Conservation (phyloP, 2,329 filamentous ascomycete species). For the Hymenoscyphus occultus region DNA sequence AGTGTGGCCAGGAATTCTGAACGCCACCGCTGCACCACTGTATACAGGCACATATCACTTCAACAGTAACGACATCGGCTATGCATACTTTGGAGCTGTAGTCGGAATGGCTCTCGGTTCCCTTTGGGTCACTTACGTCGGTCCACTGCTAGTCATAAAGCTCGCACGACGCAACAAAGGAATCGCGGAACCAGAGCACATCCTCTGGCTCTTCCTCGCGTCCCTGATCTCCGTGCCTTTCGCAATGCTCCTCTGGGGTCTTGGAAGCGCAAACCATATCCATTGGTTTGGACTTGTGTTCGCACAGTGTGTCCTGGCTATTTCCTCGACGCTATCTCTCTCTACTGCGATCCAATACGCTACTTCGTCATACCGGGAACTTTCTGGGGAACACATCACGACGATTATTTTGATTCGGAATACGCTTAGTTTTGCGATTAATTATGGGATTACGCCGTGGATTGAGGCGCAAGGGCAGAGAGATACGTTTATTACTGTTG, state of each 20-base stretch:
- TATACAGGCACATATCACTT: conserved; percentile 37
- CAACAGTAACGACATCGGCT: conserved; percentile 33
- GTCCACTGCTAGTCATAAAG: conserved; percentile 23
- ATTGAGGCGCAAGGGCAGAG: conserved; percentile 40
- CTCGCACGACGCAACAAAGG: conserved; percentile 43
- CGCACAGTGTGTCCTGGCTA: conserved; percentile 43
- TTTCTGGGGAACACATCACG: conserved; percentile 47
- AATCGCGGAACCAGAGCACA: conserved; percentile 35
- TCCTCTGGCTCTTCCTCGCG: conserved; percentile 33
- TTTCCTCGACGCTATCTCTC: conserved; percentile 38
- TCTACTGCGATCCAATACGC: conserved; percentile 45
- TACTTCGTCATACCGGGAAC: conserved; percentile 46
- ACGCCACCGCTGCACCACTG: conserved; percentile 34
- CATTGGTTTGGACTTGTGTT: conserved; percentile 46
- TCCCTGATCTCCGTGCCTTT: conserved; percentile 42
- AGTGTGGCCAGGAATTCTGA: conserved; percentile 37
- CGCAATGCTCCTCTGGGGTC: conserved; percentile 47
- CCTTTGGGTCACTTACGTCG: conserved; percentile 22
- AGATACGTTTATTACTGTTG: conserved; percentile 43
- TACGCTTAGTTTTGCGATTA: conserved; percentile 47
- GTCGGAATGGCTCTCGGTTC: conserved; percentile 31
- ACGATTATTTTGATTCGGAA: conserved; percentile 48
- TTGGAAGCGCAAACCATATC: conserved; percentile 45
- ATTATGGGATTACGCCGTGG: conserved; percentile 50
- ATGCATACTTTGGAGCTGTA: conserved; percentile 34